Base-by-base conservation (phyloP, 164 flowering plant species). In the Brasenia schreberi region DNA sequence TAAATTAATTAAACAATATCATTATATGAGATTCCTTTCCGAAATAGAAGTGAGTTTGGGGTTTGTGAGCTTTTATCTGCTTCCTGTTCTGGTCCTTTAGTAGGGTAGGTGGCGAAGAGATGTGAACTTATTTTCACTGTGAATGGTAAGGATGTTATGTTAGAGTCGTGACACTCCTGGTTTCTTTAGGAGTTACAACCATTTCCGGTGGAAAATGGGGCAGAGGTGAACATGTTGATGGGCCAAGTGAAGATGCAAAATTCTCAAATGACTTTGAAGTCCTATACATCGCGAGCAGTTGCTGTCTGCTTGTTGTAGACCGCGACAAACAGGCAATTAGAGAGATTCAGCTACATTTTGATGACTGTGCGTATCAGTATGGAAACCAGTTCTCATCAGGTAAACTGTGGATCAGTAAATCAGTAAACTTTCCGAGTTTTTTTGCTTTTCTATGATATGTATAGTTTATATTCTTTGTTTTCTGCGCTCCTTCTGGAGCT, bases 221-320 rank as follows among this genome's bases (percentile, higher is more conserved):
- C 70, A 79, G 83, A 43, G 89, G 89, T 44, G 89, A 88, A 59
- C 96, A 94, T 81, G 82, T 81, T 6, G 97, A 91, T 75, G 99
- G 99, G 18, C 93, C 96, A 62, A 89, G 96, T 71, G 97, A 87
- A 73, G 99, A 89, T 78, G 97, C 97, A 61, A 88, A 83, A 61
- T 94, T 94, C 68, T 94, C 99, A 17, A 79, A 77, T 65, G 97
- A 94, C 78, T 94, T 94, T 78, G 97, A 91, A 75, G 92, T 94
- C 72, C 82, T 89, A 58, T 94, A 86, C 61, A 69, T 94, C 53
- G 96, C 97, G 75, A 94, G 99, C 79, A 94, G 99, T 72, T 94
- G 99, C 77, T 91, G 96, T 53, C 80, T 94, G 19, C 92, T 94
- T 43, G 88, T 94, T 60, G 80, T 91, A 64, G 99, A 91, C 77